Base-by-base conservation (phyloP, 306 rosid species). In the Bauhinia variegata region DNA sequence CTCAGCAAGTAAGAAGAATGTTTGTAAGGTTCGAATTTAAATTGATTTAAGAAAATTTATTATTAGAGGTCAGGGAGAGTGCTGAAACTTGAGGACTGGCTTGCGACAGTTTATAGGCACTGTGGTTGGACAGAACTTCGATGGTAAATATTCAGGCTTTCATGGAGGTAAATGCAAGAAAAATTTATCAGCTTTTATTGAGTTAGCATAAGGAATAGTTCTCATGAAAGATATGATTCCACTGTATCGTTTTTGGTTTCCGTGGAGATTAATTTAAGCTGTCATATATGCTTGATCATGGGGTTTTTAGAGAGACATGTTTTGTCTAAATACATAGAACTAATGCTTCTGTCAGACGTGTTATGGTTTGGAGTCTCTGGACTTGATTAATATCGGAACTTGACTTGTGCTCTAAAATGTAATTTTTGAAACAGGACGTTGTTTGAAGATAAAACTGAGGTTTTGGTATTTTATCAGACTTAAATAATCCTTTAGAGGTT, bases 211-310 rank as follows among this genome's bases (percentile, higher is more conserved):
- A 4, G 10, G 11, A 41, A 42, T 43, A 49, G 4, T 50, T 50
- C 54, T 54, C 17, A 31, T 14, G 44, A 53, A 53, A 41, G 58
- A 31, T 63, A 10, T 33, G 68, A 19, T 64, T 65, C 63, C 16
- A 19, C 33, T 54, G 19, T 65, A 63, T 33, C 56, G 15, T 67
- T 48, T 48, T 56, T 37, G 41, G 49, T 33, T n/a, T 47, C 33
- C 56, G 43, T 56, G n/a, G n/a, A 8, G 4, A 23, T 28, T 44
- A 9, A 9, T 60, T 48, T 44, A 44, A 52, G 64, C 19, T 41
- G 11, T 44, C 32, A 64, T 28, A 9, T 56, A 53, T 47, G 36
- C 73, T 70, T 64, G 32, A 17, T 12, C 44, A 30, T 57, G 44
- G 68, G 53, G 62, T 60, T 54, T 46, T 33, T 6, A 23, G 16